Conservation (phyloP, 108 stramenopile species). For the Skeletonema costatum region DNA sequence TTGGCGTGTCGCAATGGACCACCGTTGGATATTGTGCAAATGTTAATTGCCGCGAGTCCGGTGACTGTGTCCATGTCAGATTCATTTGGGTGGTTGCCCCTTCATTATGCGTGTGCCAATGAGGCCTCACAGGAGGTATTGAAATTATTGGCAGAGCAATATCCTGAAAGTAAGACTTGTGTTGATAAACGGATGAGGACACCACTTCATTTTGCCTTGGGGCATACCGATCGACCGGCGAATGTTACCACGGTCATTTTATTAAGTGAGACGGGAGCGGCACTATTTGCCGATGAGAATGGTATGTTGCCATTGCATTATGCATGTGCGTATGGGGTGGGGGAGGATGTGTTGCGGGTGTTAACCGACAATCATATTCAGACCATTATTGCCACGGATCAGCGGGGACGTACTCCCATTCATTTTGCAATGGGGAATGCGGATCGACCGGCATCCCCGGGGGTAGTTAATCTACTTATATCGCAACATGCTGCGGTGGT, state of each 20-base stretch:
- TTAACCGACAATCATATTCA: conserved; percentile 60
- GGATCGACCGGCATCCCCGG: conserved; percentile 63
- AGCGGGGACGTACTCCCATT: conserved; percentile 63
- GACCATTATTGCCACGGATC: conserved; percentile 59
- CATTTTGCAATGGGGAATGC: conserved; percentile 83
- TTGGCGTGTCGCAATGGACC: conserved; percentile 63
- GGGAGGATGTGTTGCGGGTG: conserved; percentile 65
- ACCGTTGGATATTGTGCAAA: conserved; percentile 40
- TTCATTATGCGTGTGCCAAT: conserved; percentile 76
- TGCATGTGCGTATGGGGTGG: conserved; percentile 86
- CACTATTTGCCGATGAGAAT: conserved; percentile 68
- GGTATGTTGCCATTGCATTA: conserved; percentile 86
- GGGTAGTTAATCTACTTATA: conserved; percentile 64
- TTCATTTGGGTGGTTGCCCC: conserved; percentile 62
- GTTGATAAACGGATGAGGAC: conserved; percentile 32
- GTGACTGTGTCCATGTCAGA: conserved; percentile 34
- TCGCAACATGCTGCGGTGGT: conserved; percentile 55
- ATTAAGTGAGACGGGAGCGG: conserved; percentile 63
- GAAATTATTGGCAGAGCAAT: conserved; percentile 49
- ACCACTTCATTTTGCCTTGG: conserved; percentile 55
- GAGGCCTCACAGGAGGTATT: conserved; percentile 58
- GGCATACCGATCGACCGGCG: conserved; percentile 56
- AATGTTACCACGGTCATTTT: conserved; percentile 51
- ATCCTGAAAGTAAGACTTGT: conserved; percentile 39
- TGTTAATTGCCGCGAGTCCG: conserved; percentile 14